Evolutionary conservation across 139 green algal species (phyloP).

Genomic region (Micromonas commoda): DNA sequence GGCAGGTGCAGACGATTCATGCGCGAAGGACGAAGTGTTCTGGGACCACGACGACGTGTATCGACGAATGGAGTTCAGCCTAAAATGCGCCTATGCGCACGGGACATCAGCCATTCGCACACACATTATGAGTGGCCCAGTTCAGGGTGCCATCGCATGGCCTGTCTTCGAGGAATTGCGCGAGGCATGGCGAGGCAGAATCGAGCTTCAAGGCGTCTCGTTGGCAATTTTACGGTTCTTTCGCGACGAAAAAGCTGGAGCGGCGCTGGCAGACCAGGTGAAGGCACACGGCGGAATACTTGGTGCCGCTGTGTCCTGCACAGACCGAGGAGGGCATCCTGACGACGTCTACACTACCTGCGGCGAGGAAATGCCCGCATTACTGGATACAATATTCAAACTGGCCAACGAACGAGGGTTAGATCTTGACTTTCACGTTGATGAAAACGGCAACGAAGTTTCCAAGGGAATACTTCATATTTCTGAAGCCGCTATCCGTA

Average conservation of each 20-base stretch:
- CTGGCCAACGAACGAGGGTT: constrained; percentile 55
- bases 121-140: constrained; percentile 61
- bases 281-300: constrained; percentile 49
- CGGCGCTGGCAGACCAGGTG: constrained; percentile 51
- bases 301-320: constrained; percentile 62
- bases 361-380: constrained; percentile 44
- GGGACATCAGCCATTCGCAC: constrained; percentile 63
- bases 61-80: constrained; percentile 64
- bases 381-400: constrained; percentile 63
- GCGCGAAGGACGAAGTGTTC: constrained; percentile 49
- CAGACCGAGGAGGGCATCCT: constrained; percentile 48
- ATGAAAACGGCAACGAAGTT: constrained; percentile 66
- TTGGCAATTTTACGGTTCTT: constrained; percentile 61
- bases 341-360: constrained; percentile 67
- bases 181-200: constrained; percentile 36
- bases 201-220: constrained; percentile 56
- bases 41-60: constrained; percentile 57
- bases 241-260: constrained; percentile 42
- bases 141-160: constrained; percentile 59
- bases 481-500: constrained; percentile 48
- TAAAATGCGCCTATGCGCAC: constrained; percentile 61
- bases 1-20: constrained; percentile 55
- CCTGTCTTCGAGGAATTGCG: constrained; percentile 45
- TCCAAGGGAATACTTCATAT: constrained; percentile 58
- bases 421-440: constrained; percentile 67